A percentile compares a stretch with the other conserved stretches of the same genome.
phyloP scores from a whole-genome alignment of 352 stramenopile species.

The Globisporangium polare region DNA sequence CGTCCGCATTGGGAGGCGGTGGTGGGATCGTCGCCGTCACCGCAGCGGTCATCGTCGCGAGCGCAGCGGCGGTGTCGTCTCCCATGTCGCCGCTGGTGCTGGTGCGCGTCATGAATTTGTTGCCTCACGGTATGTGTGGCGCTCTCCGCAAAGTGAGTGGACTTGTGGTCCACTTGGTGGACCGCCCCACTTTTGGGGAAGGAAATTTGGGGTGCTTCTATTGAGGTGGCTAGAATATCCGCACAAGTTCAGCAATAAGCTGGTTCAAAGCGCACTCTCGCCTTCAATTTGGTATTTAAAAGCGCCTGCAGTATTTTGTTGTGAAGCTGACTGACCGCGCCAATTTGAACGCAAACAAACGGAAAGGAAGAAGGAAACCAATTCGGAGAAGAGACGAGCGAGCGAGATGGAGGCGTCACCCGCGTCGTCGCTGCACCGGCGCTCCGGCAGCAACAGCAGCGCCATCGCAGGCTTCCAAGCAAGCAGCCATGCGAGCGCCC shows the following conservation, averaged over 20 bases:
- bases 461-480: neutral
- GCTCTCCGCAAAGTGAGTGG: conserved; percentile 5
- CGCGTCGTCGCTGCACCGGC: neutral
- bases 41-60: neutral
- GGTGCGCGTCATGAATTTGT: neutral
- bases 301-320: no score
- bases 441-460: neutral
- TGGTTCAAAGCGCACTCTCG: no score
- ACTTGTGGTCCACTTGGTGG: neutral
- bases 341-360: no score
- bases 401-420: neutral
- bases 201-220: no score
- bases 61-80: neutral
- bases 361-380: no score
- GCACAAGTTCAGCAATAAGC: no score
- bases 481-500: neutral
- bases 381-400: no score
- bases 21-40: neutral
- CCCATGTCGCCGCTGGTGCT: neutral
- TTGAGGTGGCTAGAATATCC: no score
- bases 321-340: no score
- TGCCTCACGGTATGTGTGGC: neutral
- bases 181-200: conserved; percentile 1
- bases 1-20: neutral
- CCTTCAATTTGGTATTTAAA: no score